A percentile compares a stretch with the other conserved stretches of the same genome.
These are phyloP conservation scores for Auriscalpium vulgare DNA, from an alignment of 768 basidiomycete genomes.

Conservation along the genomic window DNA sequence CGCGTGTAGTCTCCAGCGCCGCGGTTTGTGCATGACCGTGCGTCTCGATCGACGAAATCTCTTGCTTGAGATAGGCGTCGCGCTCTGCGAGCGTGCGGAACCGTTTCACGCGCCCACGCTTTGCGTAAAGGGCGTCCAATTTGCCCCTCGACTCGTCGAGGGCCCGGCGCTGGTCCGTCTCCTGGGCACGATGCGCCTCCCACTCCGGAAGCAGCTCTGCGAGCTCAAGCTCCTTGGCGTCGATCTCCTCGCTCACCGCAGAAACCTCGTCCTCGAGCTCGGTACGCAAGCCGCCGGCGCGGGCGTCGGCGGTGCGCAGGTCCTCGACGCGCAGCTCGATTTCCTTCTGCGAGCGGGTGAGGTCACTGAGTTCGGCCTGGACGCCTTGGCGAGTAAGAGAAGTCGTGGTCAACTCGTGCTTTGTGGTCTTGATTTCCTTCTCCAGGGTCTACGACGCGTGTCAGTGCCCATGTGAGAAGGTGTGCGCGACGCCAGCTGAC, in stretches of 20 bases:
- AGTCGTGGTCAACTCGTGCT: constrained; percentile 65
- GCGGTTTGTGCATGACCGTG: constrained; percentile 49
- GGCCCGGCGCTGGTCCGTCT: constrained; percentile 48
- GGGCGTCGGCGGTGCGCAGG: constrained; percentile 55
- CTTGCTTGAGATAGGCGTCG: constrained; percentile 73
- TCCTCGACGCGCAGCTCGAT: constrained; percentile 80
- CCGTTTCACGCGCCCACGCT: constrained; percentile 82
- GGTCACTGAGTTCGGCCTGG: constrained; percentile 79
- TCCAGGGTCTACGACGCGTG: constrained; percentile 54
- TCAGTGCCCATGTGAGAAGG: background rate
- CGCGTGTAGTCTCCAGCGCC: constrained; percentile 45
- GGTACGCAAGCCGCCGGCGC: constrained; percentile 55
- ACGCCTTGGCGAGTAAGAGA: constrained; percentile 64
- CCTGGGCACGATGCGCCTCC: constrained; percentile 46
- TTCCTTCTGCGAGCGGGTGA: constrained; percentile 77
- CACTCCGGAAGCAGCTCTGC: constrained; percentile 63
- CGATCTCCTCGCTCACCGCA: constrained; percentile 51
- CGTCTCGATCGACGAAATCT: constrained; percentile 61
- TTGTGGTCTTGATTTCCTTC: constrained; percentile 57
- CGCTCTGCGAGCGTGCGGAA: constrained; percentile 81
- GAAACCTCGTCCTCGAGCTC: constrained; percentile 59
- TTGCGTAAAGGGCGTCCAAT: constrained; percentile 72
- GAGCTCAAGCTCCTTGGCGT: constrained; percentile 53
- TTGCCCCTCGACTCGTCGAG: constrained; percentile 71
- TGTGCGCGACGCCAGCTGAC: constrained; percentile 31